Evolutionary conservation across 192 early-diverging fungal genomes (phyloP).

Genomic region (Gaertneriomyces sp.): DNA sequence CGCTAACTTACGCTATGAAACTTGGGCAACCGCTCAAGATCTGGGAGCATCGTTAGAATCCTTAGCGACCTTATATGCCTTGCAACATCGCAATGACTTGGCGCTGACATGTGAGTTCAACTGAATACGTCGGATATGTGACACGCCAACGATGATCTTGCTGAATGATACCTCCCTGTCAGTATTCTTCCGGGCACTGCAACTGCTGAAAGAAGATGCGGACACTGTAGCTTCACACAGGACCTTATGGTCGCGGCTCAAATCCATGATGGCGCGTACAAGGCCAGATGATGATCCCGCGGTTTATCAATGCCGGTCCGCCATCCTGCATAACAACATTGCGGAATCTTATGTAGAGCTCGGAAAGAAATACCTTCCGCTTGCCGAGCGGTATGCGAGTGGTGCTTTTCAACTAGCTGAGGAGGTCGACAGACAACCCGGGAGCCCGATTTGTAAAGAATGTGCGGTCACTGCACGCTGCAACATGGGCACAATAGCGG

Average conservation of each 20-base stretch:
- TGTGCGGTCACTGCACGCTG: constrained; percentile 15
- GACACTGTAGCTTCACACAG: neutral
- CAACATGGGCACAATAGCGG: constrained; percentile 20
- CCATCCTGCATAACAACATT: constrained; percentile 26
- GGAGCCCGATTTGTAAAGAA: constrained; percentile 6
- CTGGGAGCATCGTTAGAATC: constrained; percentile 21
- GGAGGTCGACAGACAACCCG: constrained; percentile 5
- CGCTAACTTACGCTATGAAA: too few relatives aligned
- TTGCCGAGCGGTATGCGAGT: constrained; percentile 5
- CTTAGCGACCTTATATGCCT: constrained; percentile 15
- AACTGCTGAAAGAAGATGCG: constrained; percentile 8
- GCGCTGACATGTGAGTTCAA: neutral
- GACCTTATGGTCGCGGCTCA: too few relatives aligned
- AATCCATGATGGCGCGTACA: too few relatives aligned
- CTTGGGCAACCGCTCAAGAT: constrained; percentile 13
- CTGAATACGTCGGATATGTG: neutral
- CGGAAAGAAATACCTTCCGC: neutral
- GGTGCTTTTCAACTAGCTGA: neutral
- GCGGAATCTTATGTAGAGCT: constrained; percentile 10
- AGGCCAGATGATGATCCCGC: too few relatives aligned
- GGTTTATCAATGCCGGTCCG: constrained; percentile 8
- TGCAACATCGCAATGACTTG: neutral
- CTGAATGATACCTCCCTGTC: neutral
- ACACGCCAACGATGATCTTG: neutral
- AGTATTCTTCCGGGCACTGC: constrained; percentile 24